Percentiles rank a stretch among this genome's conserved stretches.
Conservation (phyloP, 2,329 filamentous ascomycete species). For the Capronia americana region DNA sequence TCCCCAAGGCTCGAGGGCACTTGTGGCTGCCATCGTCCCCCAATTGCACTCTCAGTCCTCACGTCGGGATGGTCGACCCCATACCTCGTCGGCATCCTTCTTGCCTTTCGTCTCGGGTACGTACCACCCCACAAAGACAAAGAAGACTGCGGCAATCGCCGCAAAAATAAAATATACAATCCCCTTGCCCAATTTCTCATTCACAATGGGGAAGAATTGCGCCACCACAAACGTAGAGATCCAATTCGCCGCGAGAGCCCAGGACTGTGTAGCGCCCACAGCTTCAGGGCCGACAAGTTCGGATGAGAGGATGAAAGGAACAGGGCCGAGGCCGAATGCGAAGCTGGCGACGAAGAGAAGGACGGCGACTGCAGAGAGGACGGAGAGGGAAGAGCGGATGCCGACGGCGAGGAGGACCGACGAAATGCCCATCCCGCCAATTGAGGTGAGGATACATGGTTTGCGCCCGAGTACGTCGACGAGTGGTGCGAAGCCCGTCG, state of each 20-base stretch:
- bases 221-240: constrained; percentile 89
- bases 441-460: constrained; percentile 79
- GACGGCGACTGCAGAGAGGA: constrained; percentile 80
- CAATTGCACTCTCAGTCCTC: constrained; percentile 29
- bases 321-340: constrained; percentile 86
- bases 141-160: constrained; percentile 71
- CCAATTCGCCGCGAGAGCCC: constrained; percentile 87
- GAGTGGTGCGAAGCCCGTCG: constrained; percentile 79
- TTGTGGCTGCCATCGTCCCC: neutral
- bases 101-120: constrained; percentile 92
- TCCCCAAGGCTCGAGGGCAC: neutral
- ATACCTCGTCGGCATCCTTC: constrained; percentile 85
- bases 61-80: constrained; percentile 64
- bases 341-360: constrained; percentile 88
- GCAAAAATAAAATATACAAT: constrained; percentile 94
- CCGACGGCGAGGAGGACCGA: constrained; percentile 79
- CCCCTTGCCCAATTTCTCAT: constrained; percentile 75
- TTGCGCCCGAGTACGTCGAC: constrained; percentile 85
- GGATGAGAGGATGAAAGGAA: constrained; percentile 91
- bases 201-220: constrained; percentile 91
- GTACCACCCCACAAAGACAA: constrained; percentile 71
- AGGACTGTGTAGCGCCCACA: constrained; percentile 88
- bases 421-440: constrained; percentile 80
- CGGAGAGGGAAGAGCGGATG: constrained; percentile 73
- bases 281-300: constrained; percentile 91